Evolutionary conservation across 139 green algal species (phyloP), one percentile per base, ranked within the genome.

Genomic region (Haematococcus lacustris): DNA sequence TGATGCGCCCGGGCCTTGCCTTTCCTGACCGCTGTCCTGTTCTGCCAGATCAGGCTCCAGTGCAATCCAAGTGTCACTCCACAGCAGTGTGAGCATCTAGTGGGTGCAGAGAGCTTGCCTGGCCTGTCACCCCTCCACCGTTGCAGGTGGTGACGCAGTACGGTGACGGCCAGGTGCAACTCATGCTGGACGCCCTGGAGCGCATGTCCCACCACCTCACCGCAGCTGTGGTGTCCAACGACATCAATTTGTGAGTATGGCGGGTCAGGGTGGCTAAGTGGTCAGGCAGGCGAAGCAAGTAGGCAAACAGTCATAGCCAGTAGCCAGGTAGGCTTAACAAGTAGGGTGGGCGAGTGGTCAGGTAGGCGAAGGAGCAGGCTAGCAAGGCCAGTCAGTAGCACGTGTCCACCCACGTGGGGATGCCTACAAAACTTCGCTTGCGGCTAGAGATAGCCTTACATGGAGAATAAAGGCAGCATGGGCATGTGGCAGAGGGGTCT

Each of bases 131-230:
- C 9, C n/a, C n/a, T n/a, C n/a, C n/a, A n/a, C n/a, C n/a, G n/a
- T n/a, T n/a, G 13, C 85, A 97, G 89, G 88, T 98, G 9, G 59
- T 98, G n/a, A 97, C 90, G 43, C 43, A 92, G 76, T 97, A 89
- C 73, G 43, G 50, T 32, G 88, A 95, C 47, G 71, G n/a, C 13
- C 67, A 97, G 70, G 67, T 96, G 68, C 82, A 80, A 0, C 68
- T 80, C 26, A 93, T 98, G 60, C 82, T 98, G 68, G 83, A 94
- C 47, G 86, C 87, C 2, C 81, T 78, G 23, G 94, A 98, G 83
- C 71, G 83, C 68, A 96, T 98, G 91, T 75, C 90, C 21, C 79
- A 90, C 17, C 94, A 98, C 85, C 82, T 98, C n/a, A 98, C 94
- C 71, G 64, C 76, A 78, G 80, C 65, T 53, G 70, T 92, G 6